Evolutionary conservation across 78 protist species (phyloP).

Genomic region (Bigelowiella natans): DNA sequence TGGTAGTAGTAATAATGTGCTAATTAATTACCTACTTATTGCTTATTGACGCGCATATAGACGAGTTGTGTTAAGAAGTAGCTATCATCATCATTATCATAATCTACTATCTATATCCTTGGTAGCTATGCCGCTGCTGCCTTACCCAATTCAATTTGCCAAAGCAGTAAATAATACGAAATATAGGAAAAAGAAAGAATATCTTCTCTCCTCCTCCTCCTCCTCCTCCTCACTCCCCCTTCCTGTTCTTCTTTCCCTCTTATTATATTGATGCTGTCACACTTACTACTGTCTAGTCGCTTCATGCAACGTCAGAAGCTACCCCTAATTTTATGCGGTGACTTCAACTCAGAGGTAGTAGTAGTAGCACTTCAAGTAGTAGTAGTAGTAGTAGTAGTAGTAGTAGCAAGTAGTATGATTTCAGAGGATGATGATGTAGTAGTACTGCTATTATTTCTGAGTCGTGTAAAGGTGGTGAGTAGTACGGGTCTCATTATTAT

Average conservation of each 20-base stretch:
- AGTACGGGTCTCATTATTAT: too few relatives aligned
- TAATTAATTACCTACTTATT: too few relatives aligned
- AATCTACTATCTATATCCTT: not conserved
- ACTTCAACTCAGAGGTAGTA: slow-evolving; percentile 15
- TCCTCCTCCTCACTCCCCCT: not conserved
- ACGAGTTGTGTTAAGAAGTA: too few relatives aligned
- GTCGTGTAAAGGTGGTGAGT: too few relatives aligned
- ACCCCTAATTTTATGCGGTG: slow-evolving; percentile 11
- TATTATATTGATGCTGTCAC: not conserved
- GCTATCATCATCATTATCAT: not conserved
- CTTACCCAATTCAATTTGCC: not conserved
- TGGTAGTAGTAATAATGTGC: too few relatives aligned
- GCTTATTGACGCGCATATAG: too few relatives aligned
- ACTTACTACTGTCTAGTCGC: not conserved
- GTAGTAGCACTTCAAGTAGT: not conserved
- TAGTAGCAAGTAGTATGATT: too few relatives aligned
- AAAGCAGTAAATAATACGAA: not conserved
- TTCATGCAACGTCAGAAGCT: not conserved
- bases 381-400: not conserved
- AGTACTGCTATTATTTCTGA: too few relatives aligned
- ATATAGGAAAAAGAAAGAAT: not conserved
- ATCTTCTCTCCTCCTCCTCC: not conserved
- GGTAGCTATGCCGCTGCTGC: not conserved
- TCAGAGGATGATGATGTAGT: too few relatives aligned
- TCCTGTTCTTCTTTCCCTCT: not conserved